phyloP scores from a whole-genome alignment of 306 rosid genomes.

The Abrus precatorius region DNA sequence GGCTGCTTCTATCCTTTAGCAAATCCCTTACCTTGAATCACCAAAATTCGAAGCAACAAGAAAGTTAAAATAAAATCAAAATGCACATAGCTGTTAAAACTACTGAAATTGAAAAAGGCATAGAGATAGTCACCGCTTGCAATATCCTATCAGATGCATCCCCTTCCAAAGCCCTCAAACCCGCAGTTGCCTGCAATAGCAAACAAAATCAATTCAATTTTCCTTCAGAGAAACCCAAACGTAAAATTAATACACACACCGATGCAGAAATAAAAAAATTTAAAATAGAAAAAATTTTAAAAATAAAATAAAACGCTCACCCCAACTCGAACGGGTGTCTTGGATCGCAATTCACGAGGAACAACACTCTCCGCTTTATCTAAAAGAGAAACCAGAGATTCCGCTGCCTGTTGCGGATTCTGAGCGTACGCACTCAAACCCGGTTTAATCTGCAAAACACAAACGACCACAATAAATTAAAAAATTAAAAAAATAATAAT shows the following conservation, averaged over 20 bases:
- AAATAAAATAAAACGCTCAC: slow-evolving; percentile 50
- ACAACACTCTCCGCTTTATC: slow-evolving; percentile 80
- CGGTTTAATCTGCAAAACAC: slow-evolving; percentile 61
- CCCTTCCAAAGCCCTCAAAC: slow-evolving; percentile 84
- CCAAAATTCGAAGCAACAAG: slow-evolving; percentile 14
- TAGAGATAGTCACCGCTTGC: slow-evolving; percentile 73
- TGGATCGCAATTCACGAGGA: slow-evolving; percentile 73
- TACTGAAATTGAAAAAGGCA: slow-evolving; percentile 20
- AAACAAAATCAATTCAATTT: slow-evolving; percentile 43
- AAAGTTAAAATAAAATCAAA: not conserved
- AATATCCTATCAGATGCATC: slow-evolving; percentile 84
- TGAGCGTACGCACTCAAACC: slow-evolving; percentile 84
- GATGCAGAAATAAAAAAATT: not conserved
- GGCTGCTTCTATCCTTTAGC: slow-evolving; percentile 66
- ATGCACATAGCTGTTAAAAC: slow-evolving; percentile 11
- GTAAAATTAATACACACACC: slow-evolving; percentile 14
- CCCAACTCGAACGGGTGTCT: slow-evolving; percentile 96
- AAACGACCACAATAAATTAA: slow-evolving; percentile 23
- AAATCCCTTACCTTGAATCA: slow-evolving; percentile 82
- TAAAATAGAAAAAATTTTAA: not conserved
- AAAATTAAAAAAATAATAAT: not conserved
- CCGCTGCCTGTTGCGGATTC: slow-evolving; percentile 79
- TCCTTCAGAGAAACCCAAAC: slow-evolving; percentile 43
- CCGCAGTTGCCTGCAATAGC: slow-evolving; percentile 90
- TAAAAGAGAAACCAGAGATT: slow-evolving; percentile 71